Evolutionary conservation across 192 early-diverging fungal species (phyloP).

Genomic region (Coemansia nantahalensis): DNA sequence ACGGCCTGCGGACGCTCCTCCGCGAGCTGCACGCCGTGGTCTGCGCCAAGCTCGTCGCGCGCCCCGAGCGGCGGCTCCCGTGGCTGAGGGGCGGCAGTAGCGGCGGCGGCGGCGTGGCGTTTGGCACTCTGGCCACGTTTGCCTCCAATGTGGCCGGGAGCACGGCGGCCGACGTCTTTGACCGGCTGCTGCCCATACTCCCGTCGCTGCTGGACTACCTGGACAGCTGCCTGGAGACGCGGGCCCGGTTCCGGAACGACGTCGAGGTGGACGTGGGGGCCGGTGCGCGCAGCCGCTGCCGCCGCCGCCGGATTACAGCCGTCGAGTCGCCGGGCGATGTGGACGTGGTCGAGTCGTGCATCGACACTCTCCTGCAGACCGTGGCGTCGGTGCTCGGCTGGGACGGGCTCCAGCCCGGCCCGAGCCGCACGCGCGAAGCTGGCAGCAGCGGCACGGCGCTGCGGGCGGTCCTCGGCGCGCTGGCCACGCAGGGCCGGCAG

Average conservation of each 20-base stretch:
- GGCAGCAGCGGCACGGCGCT: constrained; percentile 1
- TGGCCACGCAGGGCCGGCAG: constrained; percentile 27
- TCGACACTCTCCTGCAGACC: constrained; percentile 33
- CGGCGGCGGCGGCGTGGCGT: neutral
- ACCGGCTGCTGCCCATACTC: constrained; percentile 28
- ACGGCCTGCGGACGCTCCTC: constrained; percentile 20
- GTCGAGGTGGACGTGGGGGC: neutral
- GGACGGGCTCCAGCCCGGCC: constrained; percentile 37
- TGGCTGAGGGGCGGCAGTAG: constrained; percentile 1
- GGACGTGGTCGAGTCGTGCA: constrained; percentile 13
- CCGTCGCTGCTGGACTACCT: constrained; percentile 37
- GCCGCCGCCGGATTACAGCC: neutral
- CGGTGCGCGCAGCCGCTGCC: neutral
- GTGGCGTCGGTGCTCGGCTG: constrained; percentile 24
- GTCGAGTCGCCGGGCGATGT: constrained; percentile 19
- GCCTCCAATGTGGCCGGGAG: constrained; percentile 30
- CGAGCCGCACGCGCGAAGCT: no score
- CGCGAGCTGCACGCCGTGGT: constrained; percentile 30
- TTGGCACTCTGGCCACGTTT: constrained; percentile 32
- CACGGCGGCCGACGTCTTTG: constrained; percentile 26
- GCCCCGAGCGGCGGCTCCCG: constrained; percentile 19
- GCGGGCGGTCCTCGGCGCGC: constrained; percentile 16
- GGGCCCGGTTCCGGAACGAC: constrained; percentile 26
- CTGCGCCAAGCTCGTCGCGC: constrained; percentile 29
- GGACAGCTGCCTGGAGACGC: constrained; percentile 18